Conservation (phyloP, 345 rosid genomes). For the Rubroshorea leprosula region DNA sequence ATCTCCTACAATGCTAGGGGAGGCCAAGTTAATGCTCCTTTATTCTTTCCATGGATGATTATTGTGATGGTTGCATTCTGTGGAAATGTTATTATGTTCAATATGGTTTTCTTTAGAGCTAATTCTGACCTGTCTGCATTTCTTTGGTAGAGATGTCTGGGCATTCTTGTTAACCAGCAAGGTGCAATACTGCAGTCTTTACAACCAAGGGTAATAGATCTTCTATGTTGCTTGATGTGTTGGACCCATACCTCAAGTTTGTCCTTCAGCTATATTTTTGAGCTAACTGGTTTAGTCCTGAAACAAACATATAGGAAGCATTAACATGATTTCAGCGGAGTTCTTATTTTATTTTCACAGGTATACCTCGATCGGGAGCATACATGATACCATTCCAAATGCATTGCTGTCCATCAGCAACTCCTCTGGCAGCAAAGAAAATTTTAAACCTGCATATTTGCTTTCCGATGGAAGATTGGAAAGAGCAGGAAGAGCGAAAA, state of each 20-base stretch:
- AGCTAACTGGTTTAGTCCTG: neutral
- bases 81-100: neutral
- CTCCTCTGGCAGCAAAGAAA: conserved; percentile 35
- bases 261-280: neutral
- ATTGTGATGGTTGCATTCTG: neutral
- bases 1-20: no score
- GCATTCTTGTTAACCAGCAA: conserved; percentile 88
- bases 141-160: conserved; percentile 87
- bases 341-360: conserved; percentile 31
- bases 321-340: neutral
- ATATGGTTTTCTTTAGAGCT: conserved; percentile 6
- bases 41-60: neutral
- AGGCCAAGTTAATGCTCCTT: no score
- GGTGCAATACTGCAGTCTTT: conserved; percentile 93
- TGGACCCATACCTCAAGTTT: neutral
- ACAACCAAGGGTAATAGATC: conserved; percentile 80
- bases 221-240: conserved; percentile 18
- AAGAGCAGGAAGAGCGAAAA: conserved; percentile 94
- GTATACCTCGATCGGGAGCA: conserved; percentile 95
- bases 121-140: conserved; percentile 20
- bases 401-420: conserved; percentile 50
- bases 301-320: conserved; percentile 1
- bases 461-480: conserved; percentile 96
- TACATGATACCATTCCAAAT: conserved; percentile 90
- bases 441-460: conserved; percentile 90